Evolutionary conservation across 176 grass and related monocot species (phyloP), one percentile per base, ranked within the genome.

Genomic region (Oryza coarctata): DNA sequence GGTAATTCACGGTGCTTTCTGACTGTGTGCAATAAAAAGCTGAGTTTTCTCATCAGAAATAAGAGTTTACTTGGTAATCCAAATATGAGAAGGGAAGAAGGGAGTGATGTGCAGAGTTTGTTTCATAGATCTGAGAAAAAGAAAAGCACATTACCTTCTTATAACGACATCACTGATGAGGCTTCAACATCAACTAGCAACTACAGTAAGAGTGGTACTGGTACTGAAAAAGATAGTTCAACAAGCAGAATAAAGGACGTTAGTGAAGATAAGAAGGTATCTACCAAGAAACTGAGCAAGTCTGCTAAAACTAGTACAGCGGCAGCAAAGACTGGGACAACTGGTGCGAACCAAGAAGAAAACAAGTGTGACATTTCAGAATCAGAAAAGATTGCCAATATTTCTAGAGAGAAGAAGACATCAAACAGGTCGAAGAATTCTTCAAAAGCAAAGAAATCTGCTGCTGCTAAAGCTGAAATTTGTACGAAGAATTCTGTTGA

Each of bases 361-460:
- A 65, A 68, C 70, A 82, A 79, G 70, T 26, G 12, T 11, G 61
- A 15, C 14, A 22, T 23, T 66, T 84, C 80, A 82, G 76, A 83
- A 93, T 31, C 31, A 20, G 62, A 72, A 70, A 85, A 84, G 26
- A 35, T 13, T 40, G 64, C 22, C 31, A 78, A 83, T 74, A 85
- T 33, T 87, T 72, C 82, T 35, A 71, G 90, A 78, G 69, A 64
- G 26, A 88, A 89, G 47, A 89, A 85, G 55, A 47, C 65, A n/a
- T 76, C 63, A 65, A 82, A 58, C 36, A 76, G 29, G 69, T 73
- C 66, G 17, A 91, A 89, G 78, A 87, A n/a, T 39, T 67, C 73
- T 77, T 84, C 85, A 80, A 90, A 87, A 87, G 63, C 77, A 60
- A 89, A 91, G 83, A 80, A 77, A 85, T 69, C 90, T 62, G 79